Evolutionary conservation across 2,329 filamentous ascomycete genomes (phyloP), one percentile per base, ranked within the genome.

Genomic region (Coniochaeta pulveracea): DNA sequence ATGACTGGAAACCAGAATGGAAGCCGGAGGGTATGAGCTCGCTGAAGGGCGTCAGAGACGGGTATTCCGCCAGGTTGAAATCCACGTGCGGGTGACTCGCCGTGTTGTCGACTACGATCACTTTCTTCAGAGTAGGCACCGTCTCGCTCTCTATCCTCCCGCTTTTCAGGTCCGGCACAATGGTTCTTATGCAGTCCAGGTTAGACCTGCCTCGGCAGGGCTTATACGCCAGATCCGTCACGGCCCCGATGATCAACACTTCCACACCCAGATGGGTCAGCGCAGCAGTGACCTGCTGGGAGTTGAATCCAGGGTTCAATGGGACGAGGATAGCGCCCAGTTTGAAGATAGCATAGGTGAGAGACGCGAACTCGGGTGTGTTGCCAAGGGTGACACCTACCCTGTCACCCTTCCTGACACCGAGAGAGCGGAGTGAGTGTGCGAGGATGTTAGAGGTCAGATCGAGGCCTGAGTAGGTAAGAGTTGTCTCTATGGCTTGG

Each of bases 251-350:
- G 39, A 98, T 68, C 30, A 96, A 66, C 43, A 91, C 71, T 31
- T 74, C 69, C 10, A 76, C 77, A 6, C 64, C 66, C 1, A 98
- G 70, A 47, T 93, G 88, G 7, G 68, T 69, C 18, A 96, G 63
- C 0, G 88, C 89, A 3, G 85, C 72, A 5, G 74, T 64, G 7
- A 96, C 76, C 60, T 96, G 91, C 5, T 63, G 55, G 4, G 74
- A 66, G 44, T 85, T 93, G 64, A 96, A 96, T 2, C 76, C 80
- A 14, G 88, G 89, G 53, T 98, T 96, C 16, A 96, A 60, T 0
- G 89, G 91, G n/a, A 93, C 88, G 40, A 96, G 64, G 33, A 96
- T 74, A 16, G 85, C 89, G n/a, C 91, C 91, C 8, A 96, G 69
- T 57, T 96, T 96, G 64, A 89, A 94, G 35, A 91, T 56, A 1